phyloP scores from a whole-genome alignment of 2,329 filamentous ascomycete genomes.

The Coniochaeta sp. region DNA sequence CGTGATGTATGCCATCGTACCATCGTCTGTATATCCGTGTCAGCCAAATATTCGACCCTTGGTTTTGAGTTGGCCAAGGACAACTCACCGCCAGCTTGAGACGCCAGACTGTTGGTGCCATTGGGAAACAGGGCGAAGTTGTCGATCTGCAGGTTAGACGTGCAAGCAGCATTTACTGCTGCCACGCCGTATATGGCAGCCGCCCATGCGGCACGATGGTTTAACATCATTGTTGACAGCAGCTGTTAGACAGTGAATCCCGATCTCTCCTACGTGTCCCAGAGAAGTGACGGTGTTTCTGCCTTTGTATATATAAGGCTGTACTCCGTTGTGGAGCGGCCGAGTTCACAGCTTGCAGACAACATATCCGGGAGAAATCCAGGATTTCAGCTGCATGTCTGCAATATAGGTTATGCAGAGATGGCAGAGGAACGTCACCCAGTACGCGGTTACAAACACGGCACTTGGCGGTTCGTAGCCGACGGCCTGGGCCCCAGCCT shows the following conservation, averaged over 20 bases:
- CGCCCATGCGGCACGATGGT: background rate
- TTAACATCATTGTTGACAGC: background rate
- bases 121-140: constrained; percentile 2
- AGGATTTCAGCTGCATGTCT: background rate
- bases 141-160: constrained; percentile 1
- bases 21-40: constrained; percentile 34
- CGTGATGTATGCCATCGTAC: constrained; percentile 22
- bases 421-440: background rate
- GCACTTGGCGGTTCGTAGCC: background rate
- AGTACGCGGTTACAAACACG: background rate
- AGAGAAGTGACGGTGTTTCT: background rate
- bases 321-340: background rate
- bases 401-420: background rate
- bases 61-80: background rate
- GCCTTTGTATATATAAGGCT: background rate
- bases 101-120: constrained; percentile 1
- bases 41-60: background rate
- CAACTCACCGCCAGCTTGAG: background rate
- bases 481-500: background rate
- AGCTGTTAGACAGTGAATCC: background rate
- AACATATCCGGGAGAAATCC: background rate
- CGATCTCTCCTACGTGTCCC: background rate
- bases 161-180: background rate
- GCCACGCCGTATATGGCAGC: constrained; percentile 2
- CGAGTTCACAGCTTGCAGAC: background rate